Conservation (phyloP, 345 rosid species). For the Heritiera fomes region DNA sequence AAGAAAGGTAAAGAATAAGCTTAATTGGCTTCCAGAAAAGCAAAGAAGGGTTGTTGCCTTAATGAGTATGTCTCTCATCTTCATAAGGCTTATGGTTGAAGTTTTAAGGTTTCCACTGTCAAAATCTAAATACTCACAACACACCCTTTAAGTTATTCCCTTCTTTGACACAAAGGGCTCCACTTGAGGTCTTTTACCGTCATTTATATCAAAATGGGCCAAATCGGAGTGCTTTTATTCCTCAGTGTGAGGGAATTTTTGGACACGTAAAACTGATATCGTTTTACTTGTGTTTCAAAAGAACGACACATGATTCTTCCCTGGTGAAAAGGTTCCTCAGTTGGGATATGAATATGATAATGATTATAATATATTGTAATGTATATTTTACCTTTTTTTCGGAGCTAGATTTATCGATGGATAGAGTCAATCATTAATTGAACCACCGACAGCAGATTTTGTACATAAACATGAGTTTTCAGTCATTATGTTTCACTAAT, state of each 20-base stretch:
- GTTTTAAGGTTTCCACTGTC: slow-evolving; percentile 3
- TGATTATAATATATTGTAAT: too few relatives aligned
- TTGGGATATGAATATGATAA: background rate
- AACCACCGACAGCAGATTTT: too few relatives aligned
- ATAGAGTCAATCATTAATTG: too few relatives aligned
- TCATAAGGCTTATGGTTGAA: slow-evolving; percentile 28
- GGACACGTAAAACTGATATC: slow-evolving; percentile 2
- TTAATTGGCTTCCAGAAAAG: slow-evolving; percentile 27
- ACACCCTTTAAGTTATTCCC: background rate
- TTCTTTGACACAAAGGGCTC: slow-evolving; percentile 26
- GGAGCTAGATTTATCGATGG: too few relatives aligned
- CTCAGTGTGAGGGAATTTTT: slow-evolving; percentile 20
- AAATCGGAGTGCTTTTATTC: slow-evolving; percentile 13
- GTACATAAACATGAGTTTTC: too few relatives aligned
- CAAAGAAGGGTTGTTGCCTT: slow-evolving; percentile 28
- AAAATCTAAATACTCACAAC: too few relatives aligned
- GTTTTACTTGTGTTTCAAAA: slow-evolving; percentile 24
- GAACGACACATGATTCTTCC: slow-evolving; percentile 18
- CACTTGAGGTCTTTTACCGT: slow-evolving; percentile 16
- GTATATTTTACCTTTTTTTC: too few relatives aligned
- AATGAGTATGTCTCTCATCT: slow-evolving; percentile 37
- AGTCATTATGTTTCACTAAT: too few relatives aligned
- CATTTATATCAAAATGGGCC: slow-evolving; percentile 17
- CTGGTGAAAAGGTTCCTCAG: background rate
- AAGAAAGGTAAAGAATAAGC: background rate